Base-by-base conservation (phyloP, 306 rosid genomes). In the Sphenostylis stenocarpa region DNA sequence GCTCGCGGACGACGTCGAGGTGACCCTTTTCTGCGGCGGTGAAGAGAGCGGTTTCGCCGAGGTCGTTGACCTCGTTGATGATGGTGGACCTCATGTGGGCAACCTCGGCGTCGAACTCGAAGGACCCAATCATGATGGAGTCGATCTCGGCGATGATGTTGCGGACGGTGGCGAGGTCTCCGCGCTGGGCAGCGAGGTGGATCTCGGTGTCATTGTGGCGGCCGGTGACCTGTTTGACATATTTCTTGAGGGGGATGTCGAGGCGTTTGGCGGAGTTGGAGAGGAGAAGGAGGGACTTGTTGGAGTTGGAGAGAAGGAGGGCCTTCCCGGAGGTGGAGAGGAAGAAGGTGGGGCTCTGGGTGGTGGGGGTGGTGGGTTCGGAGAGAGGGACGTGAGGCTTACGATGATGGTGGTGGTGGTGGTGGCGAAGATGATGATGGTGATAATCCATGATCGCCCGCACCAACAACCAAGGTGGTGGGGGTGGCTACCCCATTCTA, bases 161-260 rank as follows among this genome's bases (percentile, higher is more conserved):
- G 20, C 80, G 45, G 63, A 94, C 78, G 15, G 85, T 80, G 0
- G 76, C 65, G 33, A 62, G 74, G 44, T 94, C 93, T 0, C 96
- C 98, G 0, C 90, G 86, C 51, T 82, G 87, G 0, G 89, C 95
- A 14, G 92, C 98, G 77, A 94, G 87, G 82, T 94, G 97, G 71
- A 94, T 90, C 73, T 90, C 93, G 33, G 96, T 91, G 76, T 94
- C 96, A 7, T 91, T 87, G 76, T 88, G 91, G 51, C 91, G 87
- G 2, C 98, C 97, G 6, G 93, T 94, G 75, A 91, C 97, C 76
- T 94, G 96, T 80, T 81, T 89, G 77, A 94, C 95, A 33, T 88
- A 91, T 68, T 91, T 94, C 77, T 91, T 90, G 86, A 33, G 41
- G 15, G 34, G 51, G 17, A 17, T 84, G 12, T 90, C 98, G 39